Conservation (phyloP, 2,329 filamentous ascomycete genomes). For the Cladosporium sp. region DNA sequence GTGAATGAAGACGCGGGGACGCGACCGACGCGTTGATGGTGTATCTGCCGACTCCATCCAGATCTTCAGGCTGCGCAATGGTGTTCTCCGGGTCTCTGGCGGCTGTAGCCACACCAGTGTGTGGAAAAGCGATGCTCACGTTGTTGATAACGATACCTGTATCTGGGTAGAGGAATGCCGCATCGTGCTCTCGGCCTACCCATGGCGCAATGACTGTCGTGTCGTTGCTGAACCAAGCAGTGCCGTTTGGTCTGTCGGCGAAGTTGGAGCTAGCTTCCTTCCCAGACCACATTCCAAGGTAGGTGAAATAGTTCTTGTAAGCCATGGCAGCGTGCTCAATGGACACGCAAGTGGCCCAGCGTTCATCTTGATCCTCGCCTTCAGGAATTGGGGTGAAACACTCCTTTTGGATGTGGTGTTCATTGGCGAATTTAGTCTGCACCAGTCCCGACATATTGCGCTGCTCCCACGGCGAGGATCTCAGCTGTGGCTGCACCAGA, state of each 20-base stretch:
- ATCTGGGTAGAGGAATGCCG: slow-evolving; percentile 46
- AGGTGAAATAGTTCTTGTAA: slow-evolving; percentile 69
- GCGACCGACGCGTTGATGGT: slow-evolving; percentile 67
- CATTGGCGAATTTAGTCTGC: slow-evolving; percentile 63
- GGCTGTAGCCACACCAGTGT: slow-evolving; percentile 67
- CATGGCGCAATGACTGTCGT: slow-evolving; percentile 68
- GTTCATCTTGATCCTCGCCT: slow-evolving; percentile 41
- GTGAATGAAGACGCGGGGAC: slow-evolving; percentile 68
- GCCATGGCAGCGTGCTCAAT: slow-evolving; percentile 69
- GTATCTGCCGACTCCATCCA: slow-evolving; percentile 68
- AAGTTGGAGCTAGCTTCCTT: slow-evolving; percentile 40
- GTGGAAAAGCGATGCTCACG: slow-evolving; percentile 74
- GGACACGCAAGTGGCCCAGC: slow-evolving; percentile 62
- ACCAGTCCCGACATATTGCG: slow-evolving; percentile 58
- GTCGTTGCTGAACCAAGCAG: slow-evolving; percentile 68
- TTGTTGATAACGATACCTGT: slow-evolving; percentile 66
- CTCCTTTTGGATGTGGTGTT: slow-evolving; percentile 52
- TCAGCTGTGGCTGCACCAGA: slow-evolving; percentile 72
- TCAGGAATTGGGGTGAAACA: slow-evolving; percentile 63
- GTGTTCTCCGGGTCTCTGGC: slow-evolving; percentile 61
- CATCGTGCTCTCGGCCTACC: slow-evolving; percentile 32
- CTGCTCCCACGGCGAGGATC: slow-evolving; percentile 55
- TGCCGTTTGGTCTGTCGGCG: slow-evolving; percentile 57
- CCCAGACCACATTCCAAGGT: slow-evolving; percentile 34
- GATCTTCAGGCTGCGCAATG: slow-evolving; percentile 67